Percentiles rank a stretch among this genome's conserved stretches.
phyloP scores from a whole-genome alignment of 495 filamentous ascomycete genomes.

The Trypethelium eluteriae region DNA sequence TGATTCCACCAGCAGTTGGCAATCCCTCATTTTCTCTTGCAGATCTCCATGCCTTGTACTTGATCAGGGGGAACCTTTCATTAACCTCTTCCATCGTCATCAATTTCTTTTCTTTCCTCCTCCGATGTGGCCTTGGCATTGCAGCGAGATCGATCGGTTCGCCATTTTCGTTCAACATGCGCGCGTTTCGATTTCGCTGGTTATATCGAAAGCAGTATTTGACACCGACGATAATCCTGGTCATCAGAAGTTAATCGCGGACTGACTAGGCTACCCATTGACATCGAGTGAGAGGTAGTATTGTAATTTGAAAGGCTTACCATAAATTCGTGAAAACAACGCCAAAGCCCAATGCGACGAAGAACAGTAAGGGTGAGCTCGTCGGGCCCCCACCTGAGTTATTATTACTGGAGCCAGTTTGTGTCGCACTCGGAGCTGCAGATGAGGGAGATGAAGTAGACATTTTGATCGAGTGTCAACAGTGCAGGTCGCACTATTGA shows the following conservation, averaged over 20 bases:
- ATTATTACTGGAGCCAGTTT: background rate
- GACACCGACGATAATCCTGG: slow-evolving; percentile 97
- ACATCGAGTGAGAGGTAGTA: background rate
- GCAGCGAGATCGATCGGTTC: slow-evolving; percentile 78
- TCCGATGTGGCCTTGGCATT: slow-evolving; percentile 71
- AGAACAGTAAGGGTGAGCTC: slow-evolving; percentile 89
- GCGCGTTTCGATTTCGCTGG: slow-evolving; percentile 74
- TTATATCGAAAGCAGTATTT: slow-evolving; percentile 99
- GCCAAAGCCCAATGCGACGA: slow-evolving; percentile 93
- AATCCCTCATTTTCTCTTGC: slow-evolving; percentile 75
- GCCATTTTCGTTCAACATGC: slow-evolving; percentile 66
- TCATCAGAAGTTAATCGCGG: background rate
- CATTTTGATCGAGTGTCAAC: background rate
- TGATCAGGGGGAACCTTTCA: slow-evolving; percentile 85
- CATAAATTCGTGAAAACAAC: slow-evolving; percentile 99
- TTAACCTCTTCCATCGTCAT: slow-evolving; percentile 99
- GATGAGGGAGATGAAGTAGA: slow-evolving; percentile 8
- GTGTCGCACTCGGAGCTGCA: slow-evolving; percentile 8
- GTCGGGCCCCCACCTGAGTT: slow-evolving; percentile 45
- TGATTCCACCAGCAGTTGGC: slow-evolving; percentile 76
- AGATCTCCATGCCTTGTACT: slow-evolving; percentile 93
- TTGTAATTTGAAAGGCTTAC: slow-evolving; percentile 45
- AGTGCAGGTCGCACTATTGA: background rate
- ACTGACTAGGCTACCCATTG: too few species aligned
- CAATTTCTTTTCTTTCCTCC: slow-evolving; percentile 88